A percentile compares a stretch with the other conserved stretches of the same genome.
phyloP scores from a whole-genome alignment of 352 stramenopile species.

The Phytophthora sansomeana region DNA sequence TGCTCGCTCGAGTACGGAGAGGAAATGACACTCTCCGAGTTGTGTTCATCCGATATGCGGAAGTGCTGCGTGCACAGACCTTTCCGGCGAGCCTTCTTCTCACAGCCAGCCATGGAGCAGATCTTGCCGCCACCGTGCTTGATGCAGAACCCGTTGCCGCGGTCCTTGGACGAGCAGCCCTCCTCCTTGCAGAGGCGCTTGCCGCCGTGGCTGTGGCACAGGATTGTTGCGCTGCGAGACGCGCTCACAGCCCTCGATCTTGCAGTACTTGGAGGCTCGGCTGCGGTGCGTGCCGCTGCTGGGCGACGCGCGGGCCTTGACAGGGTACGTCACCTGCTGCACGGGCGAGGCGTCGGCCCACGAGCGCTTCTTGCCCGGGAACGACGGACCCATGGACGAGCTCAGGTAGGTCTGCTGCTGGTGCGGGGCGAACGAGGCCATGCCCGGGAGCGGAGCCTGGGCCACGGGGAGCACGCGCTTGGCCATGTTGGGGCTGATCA shows the following conservation, averaged over 20 bases:
- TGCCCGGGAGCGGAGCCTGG: conserved; percentile 11
- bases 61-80: conserved; percentile 87
- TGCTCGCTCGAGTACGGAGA: conserved; percentile 31
- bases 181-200: conserved; percentile 87
- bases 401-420: conserved; percentile 24
- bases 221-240: conserved; percentile 86
- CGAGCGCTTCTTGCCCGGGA: conserved; percentile 41
- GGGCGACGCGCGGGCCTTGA: conserved; percentile 25
- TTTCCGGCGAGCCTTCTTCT: conserved; percentile 87
- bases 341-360: conserved; percentile 36
- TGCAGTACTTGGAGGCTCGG: conserved; percentile 90
- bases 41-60: conserved; percentile 55
- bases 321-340: conserved; percentile 23
- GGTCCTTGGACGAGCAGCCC: conserved; percentile 80
- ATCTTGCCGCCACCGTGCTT: conserved; percentile 87
- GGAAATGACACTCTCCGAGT: conserved; percentile 15
- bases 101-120: conserved; percentile 74
- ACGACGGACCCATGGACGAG: conserved; percentile 32
- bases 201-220: conserved; percentile 84
- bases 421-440: conserved; percentile 21
- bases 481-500: conserved; percentile 60
- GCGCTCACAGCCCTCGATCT: conserved; percentile 80
- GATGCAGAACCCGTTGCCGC: conserved; percentile 85
- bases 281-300: conserved; percentile 50
- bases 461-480: conserved; percentile 31